Evolutionary conservation across 2,329 filamentous ascomycete species (phyloP).

Genomic region (Remersonia thermophila): DNA sequence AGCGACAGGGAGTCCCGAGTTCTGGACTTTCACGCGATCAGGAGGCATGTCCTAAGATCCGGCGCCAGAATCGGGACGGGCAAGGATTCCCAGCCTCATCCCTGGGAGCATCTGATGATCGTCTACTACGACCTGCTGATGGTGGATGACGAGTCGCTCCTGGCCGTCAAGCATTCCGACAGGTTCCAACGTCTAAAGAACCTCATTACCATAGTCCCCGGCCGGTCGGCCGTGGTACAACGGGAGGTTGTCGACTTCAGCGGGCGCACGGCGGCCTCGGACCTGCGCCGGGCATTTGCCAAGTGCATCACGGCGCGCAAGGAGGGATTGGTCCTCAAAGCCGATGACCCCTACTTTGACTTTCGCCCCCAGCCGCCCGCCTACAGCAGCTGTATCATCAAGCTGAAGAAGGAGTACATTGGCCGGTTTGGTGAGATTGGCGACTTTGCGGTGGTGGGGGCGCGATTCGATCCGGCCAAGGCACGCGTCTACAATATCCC

Average conservation of each 20-base stretch:
- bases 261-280: constrained; percentile 34
- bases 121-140: constrained; percentile 48
- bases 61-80: constrained; percentile 56
- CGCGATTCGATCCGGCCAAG: constrained; percentile 52
- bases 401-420: constrained; percentile 81
- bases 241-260: constrained; percentile 58
- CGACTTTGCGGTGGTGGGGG: constrained; percentile 72
- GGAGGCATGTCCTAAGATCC: constrained; percentile 65
- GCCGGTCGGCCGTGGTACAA: constrained; percentile 54
- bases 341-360: constrained; percentile 66
- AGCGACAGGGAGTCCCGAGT: constrained; percentile 53
- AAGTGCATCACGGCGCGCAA: constrained; percentile 50
- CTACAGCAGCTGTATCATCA: constrained; percentile 50
- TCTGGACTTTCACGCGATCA: constrained; percentile 67
- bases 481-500: constrained; percentile 43
- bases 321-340: constrained; percentile 75
- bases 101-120: constrained; percentile 47
- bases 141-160: constrained; percentile 39
- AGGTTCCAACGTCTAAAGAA: constrained; percentile 47
- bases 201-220: constrained; percentile 39
- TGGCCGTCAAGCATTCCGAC: constrained; percentile 42
- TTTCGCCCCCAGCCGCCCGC: constrained; percentile 27
- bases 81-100: constrained; percentile 50
- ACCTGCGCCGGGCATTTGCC: constrained; percentile 53
- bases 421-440: constrained; percentile 66